A percentile compares a stretch with the other conserved stretches of the same genome.
phyloP scores from a whole-genome alignment of 345 rosid species.

The Hibiscus mutabilis region DNA sequence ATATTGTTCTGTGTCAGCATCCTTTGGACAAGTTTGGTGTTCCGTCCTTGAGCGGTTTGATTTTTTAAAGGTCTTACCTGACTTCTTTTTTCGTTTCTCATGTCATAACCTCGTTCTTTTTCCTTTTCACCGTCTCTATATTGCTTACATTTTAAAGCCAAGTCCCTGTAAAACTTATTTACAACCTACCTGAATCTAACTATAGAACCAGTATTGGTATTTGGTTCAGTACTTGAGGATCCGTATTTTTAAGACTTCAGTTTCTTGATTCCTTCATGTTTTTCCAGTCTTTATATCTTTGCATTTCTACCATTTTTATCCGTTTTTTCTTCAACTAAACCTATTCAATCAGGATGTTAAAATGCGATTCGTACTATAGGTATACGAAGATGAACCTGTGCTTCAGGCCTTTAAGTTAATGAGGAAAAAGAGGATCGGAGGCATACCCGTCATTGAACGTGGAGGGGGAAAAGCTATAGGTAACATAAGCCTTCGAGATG shows the following conservation, averaged over 20 bases:
- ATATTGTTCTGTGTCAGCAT: too few relatives aligned
- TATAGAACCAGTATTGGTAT: neutral
- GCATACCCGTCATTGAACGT: slow-evolving; percentile 62
- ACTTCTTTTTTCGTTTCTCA: too few relatives aligned
- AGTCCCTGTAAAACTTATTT: neutral
- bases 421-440: slow-evolving; percentile 79
- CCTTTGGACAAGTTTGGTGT: too few relatives aligned
- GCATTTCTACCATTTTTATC: neutral
- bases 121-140: too few relatives aligned
- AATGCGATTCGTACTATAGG: slow-evolving; percentile 31
- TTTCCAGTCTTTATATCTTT: neutral
- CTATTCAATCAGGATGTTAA: too few relatives aligned
- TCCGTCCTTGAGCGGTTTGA: too few relatives aligned
- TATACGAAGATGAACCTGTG: slow-evolving; percentile 85
- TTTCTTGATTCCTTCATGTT: slow-evolving; percentile 6
- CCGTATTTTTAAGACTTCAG: neutral
- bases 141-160: neutral
- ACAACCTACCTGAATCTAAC: neutral
- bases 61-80: too few relatives aligned
- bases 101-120: too few relatives aligned
- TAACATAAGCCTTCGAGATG: slow-evolving; percentile 85
- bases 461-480: slow-evolving; percentile 65
- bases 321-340: neutral
- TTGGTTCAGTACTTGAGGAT: neutral
- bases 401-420: slow-evolving; percentile 91